Conservation (phyloP, 371 early-diverging fungal genomes). For the Massospora cicadina region DNA sequence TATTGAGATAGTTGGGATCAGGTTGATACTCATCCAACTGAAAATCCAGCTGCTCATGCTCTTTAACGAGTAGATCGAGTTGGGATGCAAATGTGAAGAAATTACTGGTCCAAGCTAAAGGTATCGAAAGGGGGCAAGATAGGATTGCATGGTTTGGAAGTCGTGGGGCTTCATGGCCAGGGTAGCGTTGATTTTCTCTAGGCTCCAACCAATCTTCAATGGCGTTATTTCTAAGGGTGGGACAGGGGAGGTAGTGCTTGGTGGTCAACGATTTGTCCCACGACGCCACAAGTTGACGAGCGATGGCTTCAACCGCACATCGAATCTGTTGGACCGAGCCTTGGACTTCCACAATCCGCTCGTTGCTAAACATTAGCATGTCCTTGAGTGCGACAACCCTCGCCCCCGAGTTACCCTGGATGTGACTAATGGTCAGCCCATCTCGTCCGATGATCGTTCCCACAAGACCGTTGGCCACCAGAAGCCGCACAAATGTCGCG, state of each 20-base stretch:
- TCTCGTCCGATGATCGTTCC: constrained; percentile 75
- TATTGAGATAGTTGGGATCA: neutral
- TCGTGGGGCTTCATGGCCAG: neutral
- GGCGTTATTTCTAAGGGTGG: neutral
- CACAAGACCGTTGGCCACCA: constrained; percentile 69
- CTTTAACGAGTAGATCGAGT: neutral
- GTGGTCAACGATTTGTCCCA: neutral
- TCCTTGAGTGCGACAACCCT: constrained; percentile 70
- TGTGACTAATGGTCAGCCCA: constrained; percentile 68
- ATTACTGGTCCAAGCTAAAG: neutral
- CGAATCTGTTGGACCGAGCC: constrained; percentile 51
- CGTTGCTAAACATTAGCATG: constrained; percentile 65
- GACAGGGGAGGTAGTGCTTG: neutral
- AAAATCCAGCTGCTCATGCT: neutral
- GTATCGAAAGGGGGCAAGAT: neutral
- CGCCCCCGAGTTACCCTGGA: constrained; percentile 61
- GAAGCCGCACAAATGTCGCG: constrained; percentile 39
- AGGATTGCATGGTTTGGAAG: neutral
- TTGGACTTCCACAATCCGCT: constrained; percentile 65
- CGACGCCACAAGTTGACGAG: neutral
- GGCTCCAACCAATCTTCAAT: neutral
- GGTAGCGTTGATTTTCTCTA: neutral
- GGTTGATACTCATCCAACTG: neutral
- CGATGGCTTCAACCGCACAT: constrained; percentile 58
- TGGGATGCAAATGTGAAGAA: neutral